These are phyloP conservation scores for Fulvia fulva DNA, from an alignment of 2,329 filamentous ascomycete species.

Conservation along the genomic window DNA sequence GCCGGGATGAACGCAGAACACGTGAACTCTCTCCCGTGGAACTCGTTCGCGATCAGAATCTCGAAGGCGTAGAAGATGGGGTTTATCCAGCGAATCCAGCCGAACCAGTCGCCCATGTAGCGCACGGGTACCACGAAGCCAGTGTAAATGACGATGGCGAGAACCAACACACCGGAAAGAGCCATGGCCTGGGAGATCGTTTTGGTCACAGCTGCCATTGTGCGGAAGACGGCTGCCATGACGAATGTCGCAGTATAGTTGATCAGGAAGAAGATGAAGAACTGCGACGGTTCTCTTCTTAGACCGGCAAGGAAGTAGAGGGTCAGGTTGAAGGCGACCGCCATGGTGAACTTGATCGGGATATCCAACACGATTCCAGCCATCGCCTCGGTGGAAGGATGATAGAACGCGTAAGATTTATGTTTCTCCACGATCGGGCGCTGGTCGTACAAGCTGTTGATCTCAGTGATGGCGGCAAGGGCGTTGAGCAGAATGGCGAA, in stretches of 20 bases:
- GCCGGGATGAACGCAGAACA: conserved; percentile 38
- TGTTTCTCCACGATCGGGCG: conserved; percentile 49
- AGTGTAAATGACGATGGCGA: conserved; percentile 62
- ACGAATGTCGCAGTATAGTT: conserved; percentile 55
- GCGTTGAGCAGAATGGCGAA: conserved; percentile 59
- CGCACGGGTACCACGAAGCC: conserved; percentile 37
- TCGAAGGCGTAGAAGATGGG: conserved; percentile 65
- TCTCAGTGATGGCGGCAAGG: conserved; percentile 58
- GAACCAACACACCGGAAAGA: conserved; percentile 50
- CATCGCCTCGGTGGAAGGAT: conserved; percentile 46
- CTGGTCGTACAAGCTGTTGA: conserved; percentile 58
- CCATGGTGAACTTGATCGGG: conserved; percentile 54
- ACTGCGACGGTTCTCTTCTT: conserved; percentile 38
- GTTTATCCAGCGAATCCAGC: conserved; percentile 42
- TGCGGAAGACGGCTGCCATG: conserved; percentile 57
- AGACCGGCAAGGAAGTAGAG: conserved; percentile 57
- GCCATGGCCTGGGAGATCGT: conserved; percentile 62
- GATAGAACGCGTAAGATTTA: conserved; percentile 40
- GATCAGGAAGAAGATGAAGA: conserved; percentile 63
- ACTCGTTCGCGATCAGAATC: conserved; percentile 54
- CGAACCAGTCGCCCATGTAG: conserved; percentile 56
- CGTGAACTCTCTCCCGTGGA: conserved; percentile 35
- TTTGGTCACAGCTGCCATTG: conserved; percentile 56
- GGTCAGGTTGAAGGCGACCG: conserved; percentile 52
- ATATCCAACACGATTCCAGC: conserved; percentile 55